Base-by-base conservation (phyloP, 139 green algal genomes). In the Volvox africanus region DNA sequence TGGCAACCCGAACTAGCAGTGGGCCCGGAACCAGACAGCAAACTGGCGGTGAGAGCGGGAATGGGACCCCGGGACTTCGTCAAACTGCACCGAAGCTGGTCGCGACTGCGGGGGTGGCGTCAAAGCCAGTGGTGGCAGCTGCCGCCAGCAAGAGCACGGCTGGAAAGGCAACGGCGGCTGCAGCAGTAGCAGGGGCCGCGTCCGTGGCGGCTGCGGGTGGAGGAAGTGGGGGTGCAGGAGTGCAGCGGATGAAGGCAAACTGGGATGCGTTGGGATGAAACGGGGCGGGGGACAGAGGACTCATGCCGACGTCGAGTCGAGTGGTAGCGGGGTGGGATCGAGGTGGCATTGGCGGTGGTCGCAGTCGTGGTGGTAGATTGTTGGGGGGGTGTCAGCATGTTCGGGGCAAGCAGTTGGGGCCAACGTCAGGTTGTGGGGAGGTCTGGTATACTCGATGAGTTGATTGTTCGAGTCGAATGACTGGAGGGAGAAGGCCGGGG, bases 231-330 rank as follows among this genome's bases (percentile, higher is more conserved):
- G 65, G 21, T 24, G 65, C 21, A 28, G 65, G 24, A 28, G 3
- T 67, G 67, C 83, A 88, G 21, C 33, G 67, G 2, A 14, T 88
- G 67, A 88, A 88, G 67, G 83, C 83, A 35, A 88, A 88, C 67
- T 88, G 83, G 83, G 83, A 88, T 37, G 83, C 83, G 22, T 37
- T 88, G 5, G 83, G 83, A 2, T 88, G 83, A 88, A 28, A 32
- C 2, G 30, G 32, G 65, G n/a, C n/a, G n/a, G n/a, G 44, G 44
- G 9, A 9, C 44, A 55, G 44, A 55, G 44, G 44, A 55, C 5
- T 14, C 44, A 5, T 55, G 44, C 44, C 5, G 44, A 5, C 5
- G 44, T 55, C 5, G 44, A 55, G 44, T 55, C 5, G 44, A 9
- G 9, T 55, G 44, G 44, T 55, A 55, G 44, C 9, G 44, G 44